Base-by-base conservation (phyloP, 768 basidiomycete genomes). In the Mycena filopes region DNA sequence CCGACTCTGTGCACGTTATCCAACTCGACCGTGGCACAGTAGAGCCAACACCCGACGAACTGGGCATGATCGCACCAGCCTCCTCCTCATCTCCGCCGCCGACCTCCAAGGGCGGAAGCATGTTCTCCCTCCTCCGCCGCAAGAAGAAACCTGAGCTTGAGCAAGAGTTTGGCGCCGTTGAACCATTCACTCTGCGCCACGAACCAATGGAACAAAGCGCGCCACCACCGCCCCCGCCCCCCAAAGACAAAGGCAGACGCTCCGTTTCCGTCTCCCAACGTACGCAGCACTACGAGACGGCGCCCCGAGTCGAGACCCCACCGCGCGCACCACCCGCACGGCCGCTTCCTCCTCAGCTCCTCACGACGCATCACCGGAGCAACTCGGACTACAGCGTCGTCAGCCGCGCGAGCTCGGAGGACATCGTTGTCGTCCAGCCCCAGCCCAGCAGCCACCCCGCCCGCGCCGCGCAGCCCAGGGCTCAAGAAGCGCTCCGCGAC, bases 331-430 rank as follows among this genome's bases (percentile, higher is more conserved):
- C 64, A 58, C 70, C 60, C 57, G 69, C 68, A 66, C 75, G 62
- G 31, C 67, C 59, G 60, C 65, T 31, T 2, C 36, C 36, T 7
- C 69, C 59, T 31, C 71, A 53, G 42, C 65, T 63, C 69, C 67
- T 66, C 49, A 48, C 54, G 33, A 62, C 60, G 45, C 76, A 78
- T 25, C 78, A 78, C 3, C 75, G 70, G 29, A 81, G 80, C 68
- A 61, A 81, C 43, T 81, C 81, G 2, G 83, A 84, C 49, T 81
- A 79, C 66, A 79, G 78, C 4, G 79, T 81, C 40, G 73, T 83
- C 23, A 79, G 77, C 31, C 78, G 42, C 41, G 73, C 69, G 42
- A 77, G 71, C 63, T 75, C 75, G 47, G 75, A 77, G 28, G 74
- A 78, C n/a, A 73, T 73, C 43, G 66, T 77, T 23, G 54, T 72